phyloP scores from a whole-genome alignment of 495 filamentous ascomycete genomes.

The Penicillium steckii region DNA sequence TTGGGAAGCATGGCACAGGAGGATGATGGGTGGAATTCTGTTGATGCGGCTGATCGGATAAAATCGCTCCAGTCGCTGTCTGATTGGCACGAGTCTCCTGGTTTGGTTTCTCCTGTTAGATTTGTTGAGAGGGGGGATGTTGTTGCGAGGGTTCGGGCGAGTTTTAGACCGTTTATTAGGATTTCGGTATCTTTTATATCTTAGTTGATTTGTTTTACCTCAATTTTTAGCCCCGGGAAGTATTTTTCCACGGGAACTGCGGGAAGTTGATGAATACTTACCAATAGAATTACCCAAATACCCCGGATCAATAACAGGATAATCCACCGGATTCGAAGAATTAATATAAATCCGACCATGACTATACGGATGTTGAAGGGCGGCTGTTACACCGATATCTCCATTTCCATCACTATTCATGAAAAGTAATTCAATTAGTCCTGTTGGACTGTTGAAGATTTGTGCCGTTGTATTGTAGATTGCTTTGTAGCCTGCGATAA shows the following conservation, averaged over 20 bases:
- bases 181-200: slow-evolving; percentile 29
- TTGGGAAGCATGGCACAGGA: slow-evolving; percentile 51
- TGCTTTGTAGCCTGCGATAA: slow-evolving; percentile 33
- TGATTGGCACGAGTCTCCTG: slow-evolving; percentile 19
- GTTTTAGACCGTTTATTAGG: slow-evolving; percentile 34
- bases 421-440: slow-evolving; percentile 31
- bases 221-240: neutral
- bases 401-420: slow-evolving; percentile 35
- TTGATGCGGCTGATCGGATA: slow-evolving; percentile 21
- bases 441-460: slow-evolving; percentile 26
- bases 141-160: slow-evolving; percentile 28
- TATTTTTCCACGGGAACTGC: too few species aligned
- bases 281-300: slow-evolving; percentile 30
- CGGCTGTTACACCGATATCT: slow-evolving; percentile 33
- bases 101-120: slow-evolving; percentile 25
- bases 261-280: slow-evolving; percentile 7
- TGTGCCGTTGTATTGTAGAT: slow-evolving; percentile 30
- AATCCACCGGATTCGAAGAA: slow-evolving; percentile 33
- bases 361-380: slow-evolving; percentile 36
- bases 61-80: slow-evolving; percentile 29
- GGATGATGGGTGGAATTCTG: slow-evolving; percentile 49
- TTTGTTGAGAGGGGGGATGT: slow-evolving; percentile 21
- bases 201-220: neutral
- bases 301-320: slow-evolving; percentile 37
- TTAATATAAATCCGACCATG: slow-evolving; percentile 38